Conservation (phyloP, 352 stramenopile genomes). For the Elongisporangium senticosum region DNA sequence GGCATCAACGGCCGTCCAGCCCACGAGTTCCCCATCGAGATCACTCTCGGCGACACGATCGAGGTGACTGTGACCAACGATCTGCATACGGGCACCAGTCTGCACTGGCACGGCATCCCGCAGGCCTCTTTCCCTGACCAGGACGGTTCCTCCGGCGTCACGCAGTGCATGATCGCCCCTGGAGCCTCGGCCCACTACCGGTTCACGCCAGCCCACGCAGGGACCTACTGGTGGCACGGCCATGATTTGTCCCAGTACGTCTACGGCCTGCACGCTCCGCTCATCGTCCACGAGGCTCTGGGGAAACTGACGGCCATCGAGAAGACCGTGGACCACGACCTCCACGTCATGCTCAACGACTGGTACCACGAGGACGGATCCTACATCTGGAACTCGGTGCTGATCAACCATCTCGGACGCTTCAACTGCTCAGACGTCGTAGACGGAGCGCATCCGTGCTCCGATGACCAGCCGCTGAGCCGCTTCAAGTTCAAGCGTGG, state of each 20-base stretch:
- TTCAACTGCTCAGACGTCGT: constrained; percentile 26
- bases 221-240: constrained; percentile 35
- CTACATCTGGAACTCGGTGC: constrained; percentile 24
- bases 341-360: constrained; percentile 22
- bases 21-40: constrained; percentile 18
- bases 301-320: constrained; percentile 14
- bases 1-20: constrained; percentile 25
- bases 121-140: constrained; percentile 28
- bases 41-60: constrained; percentile 23
- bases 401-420: constrained; percentile 33
- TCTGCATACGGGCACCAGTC: constrained; percentile 22
- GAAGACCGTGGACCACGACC: constrained; percentile 21
- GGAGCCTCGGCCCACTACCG: constrained; percentile 17
- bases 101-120: constrained; percentile 29
- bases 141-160: constrained; percentile 28
- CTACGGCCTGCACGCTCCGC: constrained; percentile 24
- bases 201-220: constrained; percentile 21
- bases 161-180: constrained; percentile 23
- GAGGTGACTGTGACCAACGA: constrained; percentile 33
- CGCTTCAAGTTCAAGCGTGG: constrained; percentile 21
- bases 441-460: constrained; percentile 16
- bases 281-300: constrained; percentile 21
- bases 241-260: constrained; percentile 26
- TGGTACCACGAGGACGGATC: constrained; percentile 17
- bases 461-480: constrained; percentile 10